Conservation (phyloP, 2,329 filamentous ascomycete species). For the Cytospora leucostoma region DNA sequence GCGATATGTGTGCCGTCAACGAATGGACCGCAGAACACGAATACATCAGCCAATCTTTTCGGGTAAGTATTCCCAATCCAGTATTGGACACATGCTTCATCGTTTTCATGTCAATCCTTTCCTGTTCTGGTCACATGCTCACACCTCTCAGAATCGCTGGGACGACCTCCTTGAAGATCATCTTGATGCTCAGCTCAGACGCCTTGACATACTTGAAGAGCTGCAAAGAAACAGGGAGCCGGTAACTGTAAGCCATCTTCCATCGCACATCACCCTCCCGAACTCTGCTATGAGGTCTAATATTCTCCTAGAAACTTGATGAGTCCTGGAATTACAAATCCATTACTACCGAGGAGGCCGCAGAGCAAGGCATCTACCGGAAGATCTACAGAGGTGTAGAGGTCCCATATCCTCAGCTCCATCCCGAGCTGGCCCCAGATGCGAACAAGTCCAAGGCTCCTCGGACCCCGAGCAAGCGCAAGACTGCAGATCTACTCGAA, state of each 20-base stretch:
- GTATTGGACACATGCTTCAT: conserved; percentile 9
- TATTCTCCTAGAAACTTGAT: conserved; percentile 36
- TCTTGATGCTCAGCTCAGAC: conserved; percentile 48
- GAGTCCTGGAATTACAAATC: conserved; percentile 48
- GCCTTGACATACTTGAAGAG: conserved; percentile 48
- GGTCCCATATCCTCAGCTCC: conserved; percentile 44
- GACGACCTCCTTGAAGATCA: conserved; percentile 40
- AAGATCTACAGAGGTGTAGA: conserved; percentile 44
- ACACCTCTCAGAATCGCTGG: conserved; percentile 23
- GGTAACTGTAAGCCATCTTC: conserved; percentile 47
- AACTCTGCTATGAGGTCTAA: conserved; percentile 31
- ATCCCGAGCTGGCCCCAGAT: conserved; percentile 42
- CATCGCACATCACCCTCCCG: conserved; percentile 30
- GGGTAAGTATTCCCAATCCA: conserved; percentile 26
- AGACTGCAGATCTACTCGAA: conserved; percentile 52
- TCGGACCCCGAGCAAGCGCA: conserved; percentile 48
- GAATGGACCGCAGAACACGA: conserved; percentile 17
- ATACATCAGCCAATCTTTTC: conserved; percentile 29
- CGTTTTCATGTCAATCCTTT: conserved; percentile 8
- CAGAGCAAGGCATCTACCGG: conserved; percentile 46
- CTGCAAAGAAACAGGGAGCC: conserved; percentile 48
- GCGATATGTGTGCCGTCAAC: conserved; percentile 28
- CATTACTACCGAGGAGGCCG: conserved; percentile 47
- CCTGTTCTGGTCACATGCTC: conserved; percentile 2
- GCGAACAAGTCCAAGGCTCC: conserved; percentile 39